A percentile compares a stretch with the other conserved stretches of the same genome.
Conservation (phyloP, 2,329 filamentous ascomycete species). For the Fusarium marasasianum region DNA sequence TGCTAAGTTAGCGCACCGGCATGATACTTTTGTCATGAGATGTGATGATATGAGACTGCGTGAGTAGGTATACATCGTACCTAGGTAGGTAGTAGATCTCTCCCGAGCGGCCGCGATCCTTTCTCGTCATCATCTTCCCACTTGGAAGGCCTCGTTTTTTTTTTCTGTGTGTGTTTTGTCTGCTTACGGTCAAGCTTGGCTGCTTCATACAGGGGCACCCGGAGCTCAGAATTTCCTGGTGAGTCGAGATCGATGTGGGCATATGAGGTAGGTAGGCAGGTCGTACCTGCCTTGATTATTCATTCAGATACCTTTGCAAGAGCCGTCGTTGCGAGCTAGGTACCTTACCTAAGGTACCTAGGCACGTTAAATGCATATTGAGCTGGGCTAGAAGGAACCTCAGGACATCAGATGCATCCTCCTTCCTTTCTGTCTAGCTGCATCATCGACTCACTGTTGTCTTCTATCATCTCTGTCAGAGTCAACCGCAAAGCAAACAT, state of each 20-base stretch:
- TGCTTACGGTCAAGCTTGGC: not conserved
- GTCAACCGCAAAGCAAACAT: not conserved
- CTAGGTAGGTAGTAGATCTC: slow-evolving; percentile 1
- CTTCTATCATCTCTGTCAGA: not conserved
- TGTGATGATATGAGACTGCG: not conserved
- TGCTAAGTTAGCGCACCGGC: slow-evolving; percentile 5
- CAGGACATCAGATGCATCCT: slow-evolving; percentile 7
- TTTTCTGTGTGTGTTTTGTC: not conserved
- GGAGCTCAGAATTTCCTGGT: not conserved
- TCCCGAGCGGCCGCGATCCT: slow-evolving; percentile 18
- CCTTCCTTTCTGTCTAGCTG: slow-evolving; percentile 11
- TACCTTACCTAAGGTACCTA: not conserved
- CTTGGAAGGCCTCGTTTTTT: slow-evolving; percentile 34
- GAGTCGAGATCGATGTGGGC: slow-evolving; percentile 5
- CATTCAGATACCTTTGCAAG: slow-evolving; percentile 11
- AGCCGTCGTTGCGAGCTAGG: slow-evolving; percentile 6
- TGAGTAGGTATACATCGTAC: not conserved
- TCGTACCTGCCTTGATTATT: not conserved
- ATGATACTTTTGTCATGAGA: slow-evolving; percentile 34
- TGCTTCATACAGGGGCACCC: slow-evolving; percentile 9
- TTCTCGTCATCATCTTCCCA: slow-evolving; percentile 27
- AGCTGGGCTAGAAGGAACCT: slow-evolving; percentile 4
- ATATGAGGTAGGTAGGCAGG: not conserved
- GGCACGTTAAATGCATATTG: not conserved
- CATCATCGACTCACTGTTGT: slow-evolving; percentile 5